phyloP scores from a whole-genome alignment of 305 asterid species.

The Fraxinus dipetala region DNA sequence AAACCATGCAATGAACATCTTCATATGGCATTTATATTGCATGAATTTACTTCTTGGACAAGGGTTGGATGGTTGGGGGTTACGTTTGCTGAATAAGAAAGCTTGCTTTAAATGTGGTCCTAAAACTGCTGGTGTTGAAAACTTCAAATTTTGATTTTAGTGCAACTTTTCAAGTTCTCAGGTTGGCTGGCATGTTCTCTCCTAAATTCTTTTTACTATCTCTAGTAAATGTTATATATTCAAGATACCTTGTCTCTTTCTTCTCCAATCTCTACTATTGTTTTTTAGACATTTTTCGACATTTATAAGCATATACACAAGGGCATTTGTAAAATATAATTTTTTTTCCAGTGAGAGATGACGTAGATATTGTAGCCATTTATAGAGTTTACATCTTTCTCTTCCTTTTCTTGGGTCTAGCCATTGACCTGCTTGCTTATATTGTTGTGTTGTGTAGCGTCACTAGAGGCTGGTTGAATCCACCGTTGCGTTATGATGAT shows the following conservation, averaged over 20 bases:
- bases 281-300: not conserved
- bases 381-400: conserved; percentile 3
- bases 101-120: not conserved
- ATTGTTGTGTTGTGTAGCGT: conserved; percentile 36
- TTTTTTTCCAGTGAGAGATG: not conserved
- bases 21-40: not conserved
- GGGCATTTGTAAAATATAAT: not conserved
- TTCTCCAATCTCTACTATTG: not conserved
- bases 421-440: not conserved
- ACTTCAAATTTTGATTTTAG: not conserved
- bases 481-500: conserved; percentile 67
- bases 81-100: not conserved
- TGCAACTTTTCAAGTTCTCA: not conserved
- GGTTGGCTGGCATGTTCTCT: not conserved
- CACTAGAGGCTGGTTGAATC: conserved; percentile 81
- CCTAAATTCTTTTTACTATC: not conserved
- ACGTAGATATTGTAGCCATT: not conserved
- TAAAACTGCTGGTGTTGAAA: not conserved
- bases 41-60: not conserved
- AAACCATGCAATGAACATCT: not conserved
- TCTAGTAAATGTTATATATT: not conserved
- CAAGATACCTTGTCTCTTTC: not conserved
- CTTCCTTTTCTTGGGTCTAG: not conserved
- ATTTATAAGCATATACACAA: not conserved
- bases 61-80: not conserved